phyloP scores from a whole-genome alignment of 768 basidiomycete genomes.

The Crucibulum laeve region DNA sequence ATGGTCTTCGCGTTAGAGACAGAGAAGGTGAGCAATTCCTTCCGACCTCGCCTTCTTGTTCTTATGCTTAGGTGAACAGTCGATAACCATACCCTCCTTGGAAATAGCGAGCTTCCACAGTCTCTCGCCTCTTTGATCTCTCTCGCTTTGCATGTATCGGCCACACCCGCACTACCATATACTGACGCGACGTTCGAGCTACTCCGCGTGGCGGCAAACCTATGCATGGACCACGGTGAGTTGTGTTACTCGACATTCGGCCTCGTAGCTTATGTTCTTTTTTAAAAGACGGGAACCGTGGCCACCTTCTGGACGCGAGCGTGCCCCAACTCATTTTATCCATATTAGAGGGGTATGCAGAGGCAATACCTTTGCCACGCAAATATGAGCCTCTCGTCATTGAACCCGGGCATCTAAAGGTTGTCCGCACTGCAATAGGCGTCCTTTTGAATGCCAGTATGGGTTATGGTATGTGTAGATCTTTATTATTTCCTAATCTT shows the following conservation, averaged over 20 bases:
- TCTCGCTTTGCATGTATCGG: slow-evolving; percentile 44
- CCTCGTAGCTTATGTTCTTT: neutral
- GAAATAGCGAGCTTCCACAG: slow-evolving; percentile 59
- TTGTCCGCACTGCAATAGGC: slow-evolving; percentile 76
- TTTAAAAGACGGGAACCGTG: slow-evolving; percentile 67
- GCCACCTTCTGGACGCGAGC: slow-evolving; percentile 62
- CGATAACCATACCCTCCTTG: slow-evolving; percentile 69
- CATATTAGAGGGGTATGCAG: slow-evolving; percentile 66
- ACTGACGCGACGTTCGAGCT: slow-evolving; percentile 59
- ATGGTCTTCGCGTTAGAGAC: slow-evolving; percentile 55
- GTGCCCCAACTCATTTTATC: slow-evolving; percentile 65
- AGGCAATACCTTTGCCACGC: slow-evolving; percentile 32
- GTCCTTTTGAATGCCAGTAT: slow-evolving; percentile 76
- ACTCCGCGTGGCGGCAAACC: slow-evolving; percentile 75
- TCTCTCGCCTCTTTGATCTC: slow-evolving; percentile 59
- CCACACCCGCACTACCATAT: slow-evolving; percentile 39
- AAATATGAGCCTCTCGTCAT: slow-evolving; percentile 41
- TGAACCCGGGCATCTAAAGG: slow-evolving; percentile 58
- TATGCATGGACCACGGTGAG: slow-evolving; percentile 81
- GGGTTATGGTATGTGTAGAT: slow-evolving; percentile 56
- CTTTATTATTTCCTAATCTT: neutral
- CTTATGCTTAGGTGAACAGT: slow-evolving; percentile 32
- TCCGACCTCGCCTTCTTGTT: slow-evolving; percentile 1
- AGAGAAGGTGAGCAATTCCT: slow-evolving; percentile 32
- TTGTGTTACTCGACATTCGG: neutral